Base-by-base conservation (phyloP, 176 grass and related monocot species). In the Alopecurus myosuroides region DNA sequence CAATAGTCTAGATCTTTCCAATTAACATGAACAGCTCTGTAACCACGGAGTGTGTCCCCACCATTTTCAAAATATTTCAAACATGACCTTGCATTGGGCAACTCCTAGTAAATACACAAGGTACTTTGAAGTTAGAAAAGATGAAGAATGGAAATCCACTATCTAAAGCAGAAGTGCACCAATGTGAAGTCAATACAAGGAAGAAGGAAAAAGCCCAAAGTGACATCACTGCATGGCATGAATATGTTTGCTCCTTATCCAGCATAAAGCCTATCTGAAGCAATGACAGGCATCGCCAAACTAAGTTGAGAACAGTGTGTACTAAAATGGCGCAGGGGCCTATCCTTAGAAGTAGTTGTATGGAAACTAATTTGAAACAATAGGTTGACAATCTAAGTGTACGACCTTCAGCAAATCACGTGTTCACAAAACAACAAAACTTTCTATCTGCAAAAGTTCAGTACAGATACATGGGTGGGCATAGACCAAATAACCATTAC, bases 1-100 rank as follows among this genome's bases (percentile, higher is more conserved):
- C 97, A 99, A 84, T 63, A 89, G 81, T 99, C 97, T 30, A 99
- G 90, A 91, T 94, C 97, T 89, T 99, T 99, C 97, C 97, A 99
- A 45, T 94, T 89, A 76, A 99, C 92, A 81, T 89, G 83, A 85
- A 99, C 97, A 85, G 97, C 93, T 91, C 97, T 90, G 80, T 99
- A 99, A 84, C 97, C 93, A 56, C 86, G 87, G 52, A 92, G 77
- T 22, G 86, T 77, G 79, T 99, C 91, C 65, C 91, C 90, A 65
- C 71, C 56, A 41, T 81, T 99, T 78, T 99, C 93, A 73, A 92
- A 92, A 87, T 99, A 96, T 79, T 99, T 99, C 18, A 83, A 85
- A 88, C 97, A 99, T 84, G 88, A 87, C 85, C 91, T 86, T 68
- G 97, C 92, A 91, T 96, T 99, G n/a, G 93, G 97, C 75, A 99